phyloP scores from a whole-genome alignment of 192 early-diverging fungal species.

The Coemansia nantahalensis region DNA sequence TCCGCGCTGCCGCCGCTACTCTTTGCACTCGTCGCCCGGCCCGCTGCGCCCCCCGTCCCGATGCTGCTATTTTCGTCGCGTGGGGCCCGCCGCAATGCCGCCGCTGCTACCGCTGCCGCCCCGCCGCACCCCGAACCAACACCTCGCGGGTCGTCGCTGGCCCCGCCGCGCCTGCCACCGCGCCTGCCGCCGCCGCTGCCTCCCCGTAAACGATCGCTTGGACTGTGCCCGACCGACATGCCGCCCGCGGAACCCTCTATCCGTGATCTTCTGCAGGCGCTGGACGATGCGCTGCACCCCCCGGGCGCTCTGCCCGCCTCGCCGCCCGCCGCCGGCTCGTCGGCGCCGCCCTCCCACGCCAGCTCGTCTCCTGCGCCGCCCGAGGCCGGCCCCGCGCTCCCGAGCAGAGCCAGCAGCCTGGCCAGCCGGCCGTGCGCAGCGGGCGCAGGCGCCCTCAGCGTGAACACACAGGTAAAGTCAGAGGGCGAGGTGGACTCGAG shows the following conservation, averaged over 20 bases:
- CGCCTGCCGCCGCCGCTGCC: slow-evolving; percentile 18
- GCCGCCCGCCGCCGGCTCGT: too few species aligned
- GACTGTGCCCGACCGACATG: not conserved
- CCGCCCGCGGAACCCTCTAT: not conserved
- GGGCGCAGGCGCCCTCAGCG: slow-evolving; percentile 12
- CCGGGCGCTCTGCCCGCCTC: too few species aligned
- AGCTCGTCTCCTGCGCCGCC: slow-evolving; percentile 4
- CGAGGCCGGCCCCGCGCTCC: slow-evolving; percentile 12
- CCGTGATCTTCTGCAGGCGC: not conserved
- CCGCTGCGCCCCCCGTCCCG: not conserved
- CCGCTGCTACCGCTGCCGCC: not conserved
- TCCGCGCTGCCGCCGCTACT: not conserved
- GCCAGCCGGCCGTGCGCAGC: slow-evolving; percentile 5
- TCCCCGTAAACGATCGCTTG: slow-evolving; percentile 39
- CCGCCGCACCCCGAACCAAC: slow-evolving; percentile 1
- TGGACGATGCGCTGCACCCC: too few species aligned
- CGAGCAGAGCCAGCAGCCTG: slow-evolving; percentile 41
- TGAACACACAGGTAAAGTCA: slow-evolving; percentile 24
- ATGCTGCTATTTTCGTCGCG: slow-evolving; percentile 40
- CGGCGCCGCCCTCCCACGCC: too few species aligned
- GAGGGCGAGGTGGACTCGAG: not conserved
- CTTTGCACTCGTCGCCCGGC: not conserved
- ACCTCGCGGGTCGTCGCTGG: slow-evolving; percentile 18
- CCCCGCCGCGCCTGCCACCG: slow-evolving; percentile 7
- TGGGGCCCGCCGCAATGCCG: slow-evolving; percentile 21